A percentile compares a stretch with the other conserved stretches of the same genome.
phyloP scores from a whole-genome alignment of 1,284 basidiomycete genomes.

The Thecaphora frezii region DNA sequence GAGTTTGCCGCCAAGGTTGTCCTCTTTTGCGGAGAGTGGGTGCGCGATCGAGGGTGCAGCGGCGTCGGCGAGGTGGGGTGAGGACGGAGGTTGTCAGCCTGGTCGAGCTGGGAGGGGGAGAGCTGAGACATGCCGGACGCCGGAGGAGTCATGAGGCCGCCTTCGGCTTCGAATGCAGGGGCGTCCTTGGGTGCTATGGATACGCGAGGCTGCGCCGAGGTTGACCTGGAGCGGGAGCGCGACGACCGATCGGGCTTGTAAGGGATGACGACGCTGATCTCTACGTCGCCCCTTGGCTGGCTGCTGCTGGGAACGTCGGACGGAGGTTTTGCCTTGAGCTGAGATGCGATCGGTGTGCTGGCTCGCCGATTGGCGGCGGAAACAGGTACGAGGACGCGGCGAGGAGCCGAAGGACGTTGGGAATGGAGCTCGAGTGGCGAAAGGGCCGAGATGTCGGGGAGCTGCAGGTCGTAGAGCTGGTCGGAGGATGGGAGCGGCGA shows the following conservation, averaged over 20 bases:
- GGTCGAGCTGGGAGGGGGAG: conserved; percentile 1
- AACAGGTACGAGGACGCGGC: neutral
- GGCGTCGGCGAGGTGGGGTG: conserved; percentile 1
- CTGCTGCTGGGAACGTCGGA: no score
- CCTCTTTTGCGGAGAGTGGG: neutral
- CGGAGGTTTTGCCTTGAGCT: no score
- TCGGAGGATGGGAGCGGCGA: neutral
- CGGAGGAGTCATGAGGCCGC: conserved; percentile 4
- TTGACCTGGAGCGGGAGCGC: neutral
- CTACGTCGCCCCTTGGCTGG: neutral
- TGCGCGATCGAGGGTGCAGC: neutral
- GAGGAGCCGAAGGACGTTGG: neutral
- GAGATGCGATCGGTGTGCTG: no score
- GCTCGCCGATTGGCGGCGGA: conserved; percentile 19
- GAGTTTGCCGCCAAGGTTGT: neutral
- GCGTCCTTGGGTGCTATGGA: neutral
- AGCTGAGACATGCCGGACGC: neutral
- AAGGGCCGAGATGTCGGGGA: neutral
- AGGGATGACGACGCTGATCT: neutral
- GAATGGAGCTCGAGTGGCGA: neutral
- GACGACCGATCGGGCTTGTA: neutral
- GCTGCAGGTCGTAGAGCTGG: neutral
- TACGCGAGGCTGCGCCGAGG: neutral
- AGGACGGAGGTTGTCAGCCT: neutral
- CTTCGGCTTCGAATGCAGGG: neutral